Evolutionary conservation across 306 rosid species (phyloP).

Genomic region (apple (Malus domestica)): ASM211411v1 NC_041799.1:40061001-40061500

Average conservation of each 20-base stretch:
- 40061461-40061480: not conserved
- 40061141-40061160: not conserved
- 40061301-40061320: constrained; percentile 11
- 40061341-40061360: not conserved
- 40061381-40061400: not conserved
- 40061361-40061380: not conserved
- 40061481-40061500: no score
- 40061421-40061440: not conserved
- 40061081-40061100: constrained; percentile 8
- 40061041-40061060: not conserved
- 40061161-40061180: not conserved
- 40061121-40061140: not conserved
- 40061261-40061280: not conserved
- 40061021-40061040: not conserved
- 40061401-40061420: not conserved
- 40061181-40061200: constrained; percentile 4
- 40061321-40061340: not conserved
- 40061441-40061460: no score
- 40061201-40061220: not conserved
- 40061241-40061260: constrained; percentile 3
- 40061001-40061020: no score
- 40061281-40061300: not conserved
- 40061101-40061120: not conserved
- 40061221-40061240: constrained; percentile 18
- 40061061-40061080: not conserved